phyloP scores from a whole-genome alignment of 2,329 filamentous ascomycete genomes.

The Raffaelea deltoideospora region DNA sequence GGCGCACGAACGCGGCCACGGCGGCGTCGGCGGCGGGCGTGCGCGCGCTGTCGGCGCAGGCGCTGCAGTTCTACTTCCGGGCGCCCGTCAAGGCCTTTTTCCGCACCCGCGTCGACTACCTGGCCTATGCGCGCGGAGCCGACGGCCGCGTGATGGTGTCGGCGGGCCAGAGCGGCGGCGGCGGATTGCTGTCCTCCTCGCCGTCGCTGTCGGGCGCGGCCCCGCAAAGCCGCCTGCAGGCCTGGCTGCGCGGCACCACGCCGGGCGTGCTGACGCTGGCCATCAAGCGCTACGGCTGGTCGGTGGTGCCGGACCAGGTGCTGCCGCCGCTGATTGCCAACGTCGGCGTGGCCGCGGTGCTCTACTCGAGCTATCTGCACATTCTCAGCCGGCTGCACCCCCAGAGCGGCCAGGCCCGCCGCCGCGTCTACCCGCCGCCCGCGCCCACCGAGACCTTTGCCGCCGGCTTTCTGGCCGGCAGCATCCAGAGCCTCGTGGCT shows the following conservation, averaged over 20 bases:
- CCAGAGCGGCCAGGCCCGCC: slow-evolving; percentile 38
- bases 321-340: slow-evolving; percentile 62
- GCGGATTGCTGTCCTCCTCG: slow-evolving; percentile 1
- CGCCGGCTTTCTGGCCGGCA: slow-evolving; percentile 55
- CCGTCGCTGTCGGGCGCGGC: slow-evolving; percentile 3
- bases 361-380: slow-evolving; percentile 64
- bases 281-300: slow-evolving; percentile 55
- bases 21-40: slow-evolving; percentile 77
- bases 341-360: slow-evolving; percentile 54
- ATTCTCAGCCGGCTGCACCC: slow-evolving; percentile 51
- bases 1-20: slow-evolving; percentile 39
- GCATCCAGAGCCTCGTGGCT: slow-evolving; percentile 54
- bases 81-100: slow-evolving; percentile 90
- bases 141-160: too few relatives aligned
- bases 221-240: slow-evolving; percentile 21
- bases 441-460: slow-evolving; percentile 47
- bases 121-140: slow-evolving; percentile 40
- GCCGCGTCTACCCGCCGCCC: slow-evolving; percentile 56
- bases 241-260: slow-evolving; percentile 47
- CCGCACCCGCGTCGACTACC: slow-evolving; percentile 74
- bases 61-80: slow-evolving; percentile 82
- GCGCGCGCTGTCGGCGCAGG: slow-evolving; percentile 67
- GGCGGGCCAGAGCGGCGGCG: slow-evolving; percentile 17
- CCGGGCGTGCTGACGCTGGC: slow-evolving; percentile 55
- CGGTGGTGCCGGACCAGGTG: slow-evolving; percentile 61